Evolutionary conservation across 306 rosid genomes (phyloP), one percentile per base, ranked within the genome.

Genomic region (Begonia loranthoides): DNA sequence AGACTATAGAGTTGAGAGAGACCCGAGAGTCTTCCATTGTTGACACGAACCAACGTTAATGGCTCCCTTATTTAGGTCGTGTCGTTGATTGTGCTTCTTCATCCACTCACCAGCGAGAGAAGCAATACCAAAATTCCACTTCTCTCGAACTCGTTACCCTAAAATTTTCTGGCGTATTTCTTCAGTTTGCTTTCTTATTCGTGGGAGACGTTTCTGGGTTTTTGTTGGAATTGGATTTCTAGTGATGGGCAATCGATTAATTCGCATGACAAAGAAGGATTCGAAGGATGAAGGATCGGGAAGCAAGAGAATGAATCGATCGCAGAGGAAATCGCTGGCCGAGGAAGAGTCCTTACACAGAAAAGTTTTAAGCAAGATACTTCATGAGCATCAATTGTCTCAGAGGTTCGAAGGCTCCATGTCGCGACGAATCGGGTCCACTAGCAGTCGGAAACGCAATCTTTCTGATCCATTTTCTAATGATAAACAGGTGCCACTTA

Each of bases 371-470:
- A 82, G 96, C 12, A 76, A 83, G 88, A 94, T 90, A 36, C 82
- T 92, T 61, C 94, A 86, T 6, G 94, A 92, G 69, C 94, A 86
- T 56, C 99, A 90, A 54, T 52, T 76, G 64, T 92, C 99, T 52
- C 99, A 92, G 76, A 83, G 99, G 74, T 86, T 86, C 52, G 99
- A 92, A 12, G 96, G 96, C 10, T 92, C 99, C n/a, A 86, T 79
- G 90, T 92, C 99, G 12, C 54, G 95, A 34, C 61, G 96, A 69
- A 71, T 80, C 62, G 99, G 96, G 48, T 80, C 96, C 33, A 87
- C 87, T 0, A 87, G 96, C 73, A 79, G 94, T 34, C 70, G 93
- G 60, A 78, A 94, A 52, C 85, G 61, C 49, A 79, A 61, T 66
- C 58, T 74, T 0, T 36, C 90, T 17, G 99, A 92, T 44, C 70